Conservation (phyloP, 768 basidiomycete species). For the Mycena pura region DNA sequence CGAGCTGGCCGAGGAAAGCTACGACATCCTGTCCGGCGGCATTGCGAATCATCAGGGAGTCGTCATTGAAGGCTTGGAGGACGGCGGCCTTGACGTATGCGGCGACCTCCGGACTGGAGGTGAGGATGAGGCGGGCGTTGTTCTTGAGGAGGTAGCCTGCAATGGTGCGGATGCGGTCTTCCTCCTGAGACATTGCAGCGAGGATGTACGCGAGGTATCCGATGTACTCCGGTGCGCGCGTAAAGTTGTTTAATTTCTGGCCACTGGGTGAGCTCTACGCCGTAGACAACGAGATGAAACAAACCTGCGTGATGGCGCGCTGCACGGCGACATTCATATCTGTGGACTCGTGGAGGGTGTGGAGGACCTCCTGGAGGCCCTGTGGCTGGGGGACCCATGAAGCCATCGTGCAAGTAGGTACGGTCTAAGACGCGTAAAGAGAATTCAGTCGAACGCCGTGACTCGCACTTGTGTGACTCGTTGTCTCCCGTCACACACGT, state of each 20-base stretch:
- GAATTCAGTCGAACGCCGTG: too few species aligned
- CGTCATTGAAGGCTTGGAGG: constrained; percentile 82
- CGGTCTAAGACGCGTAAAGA: constrained; percentile 50
- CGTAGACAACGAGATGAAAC: constrained; percentile 29
- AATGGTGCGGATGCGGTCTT: constrained; percentile 93
- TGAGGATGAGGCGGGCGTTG: constrained; percentile 81
- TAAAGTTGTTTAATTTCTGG: constrained; percentile 91
- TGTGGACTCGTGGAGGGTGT: constrained; percentile 91
- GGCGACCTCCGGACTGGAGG: constrained; percentile 67
- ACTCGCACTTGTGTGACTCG: too few species aligned
- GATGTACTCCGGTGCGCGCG: constrained; percentile 90
- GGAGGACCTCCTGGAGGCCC: constrained; percentile 90
- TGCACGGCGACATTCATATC: constrained; percentile 79
- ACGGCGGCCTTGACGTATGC: constrained; percentile 79
- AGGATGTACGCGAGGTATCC: constrained; percentile 97
- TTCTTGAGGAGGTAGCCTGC: constrained; percentile 98
- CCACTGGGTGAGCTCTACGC: constrained; percentile 10
- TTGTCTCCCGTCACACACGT: too few species aligned
- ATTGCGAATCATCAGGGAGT: constrained; percentile 87
- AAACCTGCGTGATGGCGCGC: constrained; percentile 82
- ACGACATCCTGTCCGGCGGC: constrained; percentile 95
- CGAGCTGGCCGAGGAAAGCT: constrained; percentile 84
- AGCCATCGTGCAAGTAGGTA: constrained; percentile 62
- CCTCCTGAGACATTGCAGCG: constrained; percentile 77
- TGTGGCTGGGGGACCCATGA: constrained; percentile 86